Conservation (phyloP, 2,329 filamentous ascomycete genomes). For the Exophiala viscosa region DNA sequence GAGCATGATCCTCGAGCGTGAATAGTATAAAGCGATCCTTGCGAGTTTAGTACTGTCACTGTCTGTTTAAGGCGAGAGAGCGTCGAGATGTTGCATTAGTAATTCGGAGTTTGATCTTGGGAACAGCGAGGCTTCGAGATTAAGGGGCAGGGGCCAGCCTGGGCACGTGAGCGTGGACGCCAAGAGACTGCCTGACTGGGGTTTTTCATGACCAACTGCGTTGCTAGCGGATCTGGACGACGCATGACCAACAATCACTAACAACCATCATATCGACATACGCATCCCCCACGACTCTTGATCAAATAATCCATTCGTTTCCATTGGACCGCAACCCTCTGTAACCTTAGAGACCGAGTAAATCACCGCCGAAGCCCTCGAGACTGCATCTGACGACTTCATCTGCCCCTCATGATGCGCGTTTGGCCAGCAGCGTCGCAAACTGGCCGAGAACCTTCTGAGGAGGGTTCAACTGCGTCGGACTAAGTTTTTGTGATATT, state of each 20-base stretch:
- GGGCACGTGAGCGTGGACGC: neutral
- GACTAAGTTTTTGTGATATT: conserved; percentile 1
- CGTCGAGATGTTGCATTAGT: no score
- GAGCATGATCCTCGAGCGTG: no score
- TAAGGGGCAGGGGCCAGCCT: no score
- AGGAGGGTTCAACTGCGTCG: conserved; percentile 11
- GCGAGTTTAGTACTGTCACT: no score
- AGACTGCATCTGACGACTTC: neutral
- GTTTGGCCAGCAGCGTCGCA: conserved; percentile 23
- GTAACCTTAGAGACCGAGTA: conserved; percentile 1
- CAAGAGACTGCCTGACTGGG: neutral
- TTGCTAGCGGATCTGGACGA: no score
- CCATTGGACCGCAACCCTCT: neutral
- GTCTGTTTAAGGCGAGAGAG: no score
- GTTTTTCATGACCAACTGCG: no score
- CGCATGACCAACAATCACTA: neutral
- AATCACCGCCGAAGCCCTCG: neutral
- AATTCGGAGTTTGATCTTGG: no score
- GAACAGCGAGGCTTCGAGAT: no score
- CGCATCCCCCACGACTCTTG: conserved; percentile 5
- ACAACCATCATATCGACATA: conserved; percentile 3
- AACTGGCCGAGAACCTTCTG: conserved; percentile 17
- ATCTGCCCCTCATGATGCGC: conserved; percentile 26
- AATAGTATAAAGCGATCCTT: no score
- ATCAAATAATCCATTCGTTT: conserved; percentile 1